phyloP scores from a whole-genome alignment of 2,329 filamentous ascomycete species.

The Calonectria honghensis region DNA sequence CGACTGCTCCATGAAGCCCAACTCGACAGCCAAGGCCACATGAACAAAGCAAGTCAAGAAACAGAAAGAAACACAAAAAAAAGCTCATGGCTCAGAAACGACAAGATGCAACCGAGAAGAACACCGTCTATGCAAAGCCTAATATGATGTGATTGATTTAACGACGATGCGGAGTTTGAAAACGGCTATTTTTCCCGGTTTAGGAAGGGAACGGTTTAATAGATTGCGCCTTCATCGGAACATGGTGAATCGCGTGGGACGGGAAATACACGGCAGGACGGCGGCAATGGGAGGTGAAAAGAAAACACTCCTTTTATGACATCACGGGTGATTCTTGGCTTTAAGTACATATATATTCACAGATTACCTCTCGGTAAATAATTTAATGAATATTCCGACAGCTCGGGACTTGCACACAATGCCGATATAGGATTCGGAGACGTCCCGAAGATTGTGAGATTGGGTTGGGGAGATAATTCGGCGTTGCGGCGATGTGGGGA shows the following conservation, averaged over 20 bases:
- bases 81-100: neutral
- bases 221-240: constrained; percentile 1
- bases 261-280: neutral
- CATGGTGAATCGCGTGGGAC: neutral
- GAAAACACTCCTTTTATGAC: constrained; percentile 3
- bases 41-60: neutral
- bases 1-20: constrained; percentile 54
- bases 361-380: neutral
- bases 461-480: constrained; percentile 43
- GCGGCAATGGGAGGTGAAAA: neutral
- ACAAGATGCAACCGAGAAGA: constrained; percentile 10
- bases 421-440: constrained; percentile 13
- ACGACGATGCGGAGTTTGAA: constrained; percentile 31
- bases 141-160: constrained; percentile 33
- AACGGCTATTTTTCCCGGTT: constrained; percentile 38
- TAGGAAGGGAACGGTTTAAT: constrained; percentile 32
- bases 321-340: neutral
- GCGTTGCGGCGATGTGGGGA: constrained; percentile 44
- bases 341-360: neutral
- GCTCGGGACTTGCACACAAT: constrained; percentile 3
- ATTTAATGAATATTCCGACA: constrained; percentile 13
- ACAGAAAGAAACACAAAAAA: neutral
- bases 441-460: constrained; percentile 10
- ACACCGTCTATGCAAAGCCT: neutral
- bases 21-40: constrained; percentile 22